Base-by-base conservation (phyloP, 208 protist species). In the Acanthamoeba rhysodes region DNA sequence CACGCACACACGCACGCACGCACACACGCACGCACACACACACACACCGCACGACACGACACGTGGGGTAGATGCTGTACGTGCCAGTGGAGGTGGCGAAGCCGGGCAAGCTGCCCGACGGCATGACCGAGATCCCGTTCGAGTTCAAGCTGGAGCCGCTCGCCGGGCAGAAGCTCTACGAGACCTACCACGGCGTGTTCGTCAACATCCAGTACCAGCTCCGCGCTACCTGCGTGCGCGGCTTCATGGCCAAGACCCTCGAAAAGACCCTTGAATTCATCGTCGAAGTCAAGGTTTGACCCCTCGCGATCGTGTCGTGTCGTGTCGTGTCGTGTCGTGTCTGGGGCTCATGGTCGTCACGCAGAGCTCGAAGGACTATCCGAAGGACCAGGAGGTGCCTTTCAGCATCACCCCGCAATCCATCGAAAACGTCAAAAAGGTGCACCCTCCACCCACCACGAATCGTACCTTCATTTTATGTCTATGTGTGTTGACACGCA, bases 151-250 rank as follows among this genome's bases (percentile, higher is more conserved):
- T 98, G 34, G 92, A 97, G 84, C 45, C 96, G 34, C 76, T 96
- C 45, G 50, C 95, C 34, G 87, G 91, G 9, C 91, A 97, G 64
- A 70, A 68, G 93, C 70, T 98, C 24, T 97, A 96, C 37, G 97
- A 98, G 82, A 98, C 98, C 0, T 98, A 98, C 96, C 97, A 98
- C 93, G 98, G 98, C 59, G 98, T 99, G 18, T 98, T 97, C 95
- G 93, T 99, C 41, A 97, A 96, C 92, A 96, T 97, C 64, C 95
- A 96, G 90, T 98, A 98, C 80, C 90, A 94, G 3, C 94, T 99
- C 2, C 84, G 91, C 4, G 95, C 64, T 59, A 97, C 98, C 16
- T 85, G 98, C 34, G 90, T 95, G 66, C 96, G 97, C n/a, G 96
- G 97, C 64, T 93, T 98, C 32, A 62, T 98, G 22, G 92, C 87